A percentile compares a stretch with the other conserved stretches of the same genome.
Evolutionary conservation across 179 eudicot species (phyloP).

Genomic region (Carnegiea gigantea): DNA sequence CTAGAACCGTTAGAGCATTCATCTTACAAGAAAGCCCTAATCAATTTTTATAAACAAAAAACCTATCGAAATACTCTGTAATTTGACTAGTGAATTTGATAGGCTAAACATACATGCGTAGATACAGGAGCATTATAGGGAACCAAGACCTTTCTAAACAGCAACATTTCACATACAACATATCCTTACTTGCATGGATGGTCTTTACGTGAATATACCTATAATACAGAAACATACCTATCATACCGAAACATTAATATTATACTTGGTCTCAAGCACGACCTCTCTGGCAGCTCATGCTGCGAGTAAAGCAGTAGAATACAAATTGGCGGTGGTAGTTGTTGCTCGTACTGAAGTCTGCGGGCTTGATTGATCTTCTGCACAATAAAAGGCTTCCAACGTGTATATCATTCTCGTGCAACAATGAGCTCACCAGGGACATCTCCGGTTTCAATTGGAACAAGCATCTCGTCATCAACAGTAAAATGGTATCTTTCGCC

Average conservation of each 20-base stretch:
- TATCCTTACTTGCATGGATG: not conserved
- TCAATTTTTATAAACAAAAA: not conserved
- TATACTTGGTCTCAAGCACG: not conserved
- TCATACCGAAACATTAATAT: not conserved
- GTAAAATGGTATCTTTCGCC: slow-evolving; percentile 78
- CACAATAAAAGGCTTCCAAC: not conserved
- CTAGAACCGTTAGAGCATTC: not conserved
- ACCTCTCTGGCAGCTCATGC: not conserved
- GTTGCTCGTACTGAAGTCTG: not conserved
- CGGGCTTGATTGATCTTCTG: not conserved
- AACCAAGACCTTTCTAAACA: not conserved
- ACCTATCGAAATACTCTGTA: not conserved
- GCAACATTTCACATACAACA: not conserved
- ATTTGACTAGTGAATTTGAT: not conserved
- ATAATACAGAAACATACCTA: slow-evolving; percentile 8
- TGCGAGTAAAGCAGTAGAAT: not conserved
- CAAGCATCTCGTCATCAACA: slow-evolving; percentile 60
- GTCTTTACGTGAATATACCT: not conserved
- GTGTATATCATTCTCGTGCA: slow-evolving; percentile 29
- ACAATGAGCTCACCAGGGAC: slow-evolving; percentile 53
- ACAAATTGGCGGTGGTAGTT: not conserved
- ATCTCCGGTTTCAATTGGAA: slow-evolving; percentile 36
- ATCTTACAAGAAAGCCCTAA: not conserved
- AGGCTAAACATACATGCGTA: slow-evolving; percentile 1
- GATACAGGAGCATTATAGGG: not conserved